phyloP scores from a whole-genome alignment of 1,284 basidiomycete genomes.

The Sphaerobolus stellatus region DNA sequence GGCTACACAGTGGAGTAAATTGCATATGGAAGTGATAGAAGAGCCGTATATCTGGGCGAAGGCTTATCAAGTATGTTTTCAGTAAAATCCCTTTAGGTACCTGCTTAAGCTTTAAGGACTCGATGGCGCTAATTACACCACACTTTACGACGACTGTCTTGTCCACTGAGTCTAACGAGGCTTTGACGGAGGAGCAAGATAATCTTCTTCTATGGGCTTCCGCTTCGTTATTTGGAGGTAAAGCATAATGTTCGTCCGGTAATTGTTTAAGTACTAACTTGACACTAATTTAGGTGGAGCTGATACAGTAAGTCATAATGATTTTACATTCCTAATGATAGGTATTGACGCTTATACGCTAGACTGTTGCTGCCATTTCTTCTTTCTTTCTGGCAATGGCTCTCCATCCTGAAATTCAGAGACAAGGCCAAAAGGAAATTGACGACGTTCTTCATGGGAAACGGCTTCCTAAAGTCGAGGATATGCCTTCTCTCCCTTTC shows the following conservation, averaged over 20 bases:
- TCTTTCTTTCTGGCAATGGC: conserved; percentile 25
- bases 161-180: background rate
- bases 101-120: background rate
- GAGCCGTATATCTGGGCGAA: conserved; percentile 5
- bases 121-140: background rate
- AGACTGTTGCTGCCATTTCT: conserved; percentile 14
- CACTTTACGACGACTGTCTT: background rate
- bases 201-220: background rate
- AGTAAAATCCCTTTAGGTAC: background rate
- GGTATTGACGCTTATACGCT: too few species aligned
- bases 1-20: conserved; percentile 4
- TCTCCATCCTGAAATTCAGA: conserved; percentile 23
- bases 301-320: conserved; percentile 11
- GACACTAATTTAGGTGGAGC: conserved; percentile 2
- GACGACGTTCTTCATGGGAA: background rate
- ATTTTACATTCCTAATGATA: too few species aligned
- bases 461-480: background rate
- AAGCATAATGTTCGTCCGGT: background rate
- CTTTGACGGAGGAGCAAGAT: conserved; percentile 2
- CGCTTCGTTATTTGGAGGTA: conserved; percentile 1
- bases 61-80: background rate
- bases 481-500: background rate
- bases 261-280: background rate
- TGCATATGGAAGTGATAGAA: conserved; percentile 9
- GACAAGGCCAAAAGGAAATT: conserved; percentile 4